These are phyloP conservation scores for Somion occarium DNA, from an alignment of 1,284 basidiomycete genomes.

Conservation along the genomic window DNA sequence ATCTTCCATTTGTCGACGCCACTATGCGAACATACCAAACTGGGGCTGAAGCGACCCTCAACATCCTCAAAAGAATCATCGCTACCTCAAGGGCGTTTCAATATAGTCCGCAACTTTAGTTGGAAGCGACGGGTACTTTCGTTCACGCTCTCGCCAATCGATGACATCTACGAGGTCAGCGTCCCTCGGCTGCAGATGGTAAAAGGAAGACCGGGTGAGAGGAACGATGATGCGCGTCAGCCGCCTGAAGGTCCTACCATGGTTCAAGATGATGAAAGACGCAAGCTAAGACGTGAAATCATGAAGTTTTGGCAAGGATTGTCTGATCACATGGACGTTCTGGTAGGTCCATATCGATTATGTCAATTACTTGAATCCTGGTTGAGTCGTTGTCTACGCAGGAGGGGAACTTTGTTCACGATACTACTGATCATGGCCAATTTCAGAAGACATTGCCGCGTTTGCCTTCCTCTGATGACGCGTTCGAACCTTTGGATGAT, in stretches of 20 bases:
- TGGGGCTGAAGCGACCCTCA: slow-evolving; percentile 28
- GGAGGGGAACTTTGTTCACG: slow-evolving; percentile 36
- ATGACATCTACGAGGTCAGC: slow-evolving; percentile 56
- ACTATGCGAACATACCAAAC: slow-evolving; percentile 51
- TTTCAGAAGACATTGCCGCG: slow-evolving; percentile 48
- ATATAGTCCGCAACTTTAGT: slow-evolving; percentile 51
- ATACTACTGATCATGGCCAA: slow-evolving; percentile 20
- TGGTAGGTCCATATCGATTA: slow-evolving; percentile 40
- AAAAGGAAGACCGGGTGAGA: slow-evolving; percentile 25
- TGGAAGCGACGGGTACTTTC: slow-evolving; percentile 35
- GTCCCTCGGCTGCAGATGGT: slow-evolving; percentile 57
- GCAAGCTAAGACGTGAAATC: slow-evolving; percentile 51
- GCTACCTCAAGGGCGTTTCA: slow-evolving; percentile 33
- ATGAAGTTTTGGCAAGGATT: slow-evolving; percentile 61
- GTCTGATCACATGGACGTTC: slow-evolving; percentile 51
- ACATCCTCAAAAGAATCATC: slow-evolving; percentile 24
- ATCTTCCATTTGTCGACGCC: slow-evolving; percentile 36
- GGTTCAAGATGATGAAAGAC: slow-evolving; percentile 37
- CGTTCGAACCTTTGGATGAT: slow-evolving; percentile 30
- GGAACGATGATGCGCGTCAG: neutral
- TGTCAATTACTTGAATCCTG: no score
- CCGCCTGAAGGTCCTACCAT: neutral
- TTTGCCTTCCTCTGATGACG: slow-evolving; percentile 50
- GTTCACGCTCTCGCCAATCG: slow-evolving; percentile 40
- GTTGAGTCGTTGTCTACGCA: no score